Base-by-base conservation (phyloP, 73 alveolate genomes). In the Stentor roeselii region DNA sequence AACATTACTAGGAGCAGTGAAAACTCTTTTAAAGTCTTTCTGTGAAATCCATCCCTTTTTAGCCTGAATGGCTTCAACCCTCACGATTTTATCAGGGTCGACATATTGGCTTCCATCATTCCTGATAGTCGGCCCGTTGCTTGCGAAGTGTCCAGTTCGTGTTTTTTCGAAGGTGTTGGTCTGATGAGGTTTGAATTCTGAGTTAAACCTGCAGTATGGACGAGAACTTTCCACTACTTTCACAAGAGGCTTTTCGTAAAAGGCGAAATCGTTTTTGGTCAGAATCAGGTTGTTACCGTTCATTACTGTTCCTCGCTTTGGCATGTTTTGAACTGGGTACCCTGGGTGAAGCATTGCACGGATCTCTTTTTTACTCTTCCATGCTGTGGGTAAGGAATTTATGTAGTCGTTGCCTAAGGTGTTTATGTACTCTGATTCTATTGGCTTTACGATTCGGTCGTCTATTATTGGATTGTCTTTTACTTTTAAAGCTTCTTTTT, bases 271-370 rank as follows among this genome's bases (percentile, higher is more conserved):
- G 37, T 67, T 67, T 32, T 32, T 67, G 2, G 80, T 40, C 2
- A 67, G 41, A 1, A 32, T 34, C 27, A 67, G 41, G 34, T 67
- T 67, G 21, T n/a, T 21, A 36, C 80, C 80, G 2, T 67, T 67
- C 37, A 67, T n/a, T 21, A 67, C 37, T 21, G n/a, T 67, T 67
- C 84, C 60, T 35, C 40, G 30, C 31, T 84, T 84, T 2, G 93
- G 93, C 32, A 87, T 74, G 6, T 37, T 31, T 32, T 58, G 83
- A 50, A 83, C 90, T 39, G 74, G 50, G 11, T 82, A 30, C n/a
- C 84, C 78, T 11, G 93, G 93, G 60, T 87, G 93, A 3, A 87
- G 84, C 85, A 84, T 83, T 32, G 82, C 15, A 31, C 93, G 21
- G 41, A 87, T 87, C 38, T 87, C 93, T 75, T 59, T 76, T 42